Base-by-base conservation (phyloP, 1,139 yeast species). In the Blastobotrys proliferans region DNA sequence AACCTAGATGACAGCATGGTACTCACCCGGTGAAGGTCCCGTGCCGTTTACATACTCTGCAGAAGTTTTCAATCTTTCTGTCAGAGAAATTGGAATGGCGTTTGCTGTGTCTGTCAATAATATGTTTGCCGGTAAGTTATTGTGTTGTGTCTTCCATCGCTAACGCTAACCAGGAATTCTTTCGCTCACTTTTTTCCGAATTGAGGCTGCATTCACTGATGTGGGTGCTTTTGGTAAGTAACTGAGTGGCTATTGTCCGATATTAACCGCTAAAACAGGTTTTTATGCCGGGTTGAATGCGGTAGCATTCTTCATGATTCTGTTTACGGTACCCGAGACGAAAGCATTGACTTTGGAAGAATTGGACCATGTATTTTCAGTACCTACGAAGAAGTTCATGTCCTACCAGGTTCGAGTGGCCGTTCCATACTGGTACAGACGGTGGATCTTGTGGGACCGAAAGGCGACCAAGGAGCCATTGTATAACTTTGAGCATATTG, bases 21-120 rank as follows among this genome's bases (percentile, higher is more conserved):
- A 82, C 60, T 80, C 85, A 0, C 76, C 81, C 16, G 84, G 86
- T 51, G 85, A 81, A 59, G 88, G 88, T 41, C 87, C 86, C 21
- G 86, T 81, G 48, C 87, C 88, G 6, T 81, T 81, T 67, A 79
- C 86, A 3, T 80, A 81, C 55, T 77, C 85, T 24, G 87, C 87
- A 13, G 86, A 81, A 62, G 81, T 82, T 55, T 81, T 81, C 67
- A 83, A 84, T 51, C 69, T 82, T 53, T 80, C 81, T 55, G 77
- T 81, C 51, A 75, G 90, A 67, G 85, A 83, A 55, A 68, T 81
- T 48, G 86, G 87, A 46, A 79, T 83, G 77, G 77, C 83, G 22
- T 72, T 77, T 54, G 87, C 87, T 18, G 78, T 86, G 34, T 82
- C 86, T 16, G 79, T 84, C 18, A 74, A 84, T 62, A 81, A 88